Conservation (phyloP, 2,329 filamentous ascomycete species). For the Epicoccum sorghinum region DNA sequence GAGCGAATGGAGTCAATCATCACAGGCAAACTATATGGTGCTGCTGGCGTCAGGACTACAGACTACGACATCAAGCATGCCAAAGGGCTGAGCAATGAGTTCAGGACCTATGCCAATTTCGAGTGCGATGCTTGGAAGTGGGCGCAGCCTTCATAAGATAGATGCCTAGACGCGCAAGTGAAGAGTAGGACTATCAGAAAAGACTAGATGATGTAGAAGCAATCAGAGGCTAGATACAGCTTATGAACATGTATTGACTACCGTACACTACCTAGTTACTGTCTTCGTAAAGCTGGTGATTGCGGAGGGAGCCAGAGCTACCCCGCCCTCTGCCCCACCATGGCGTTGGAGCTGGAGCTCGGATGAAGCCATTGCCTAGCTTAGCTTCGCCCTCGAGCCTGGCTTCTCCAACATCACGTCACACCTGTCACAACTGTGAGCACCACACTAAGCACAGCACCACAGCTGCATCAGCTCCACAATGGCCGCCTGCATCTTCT, state of each 20-base stretch:
- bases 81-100: slow-evolving; percentile 80
- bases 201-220: no score
- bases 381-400: no score
- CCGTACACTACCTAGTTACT: no score
- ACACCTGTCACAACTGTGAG: slow-evolving; percentile 19
- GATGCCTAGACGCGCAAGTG: not conserved
- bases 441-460: slow-evolving; percentile 27
- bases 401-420: slow-evolving; percentile 21
- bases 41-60: slow-evolving; percentile 67
- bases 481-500: slow-evolving; percentile 87
- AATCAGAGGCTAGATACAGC: no score
- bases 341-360: slow-evolving; percentile 7
- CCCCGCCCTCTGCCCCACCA: slow-evolving; percentile 28
- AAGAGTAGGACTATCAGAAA: no score
- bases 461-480: slow-evolving; percentile 31
- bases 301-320: slow-evolving; percentile 22
- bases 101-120: slow-evolving; percentile 80
- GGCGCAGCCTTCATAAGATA: slow-evolving; percentile 18
- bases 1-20: slow-evolving; percentile 74
- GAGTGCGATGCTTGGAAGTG: slow-evolving; percentile 61
- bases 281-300: not conserved
- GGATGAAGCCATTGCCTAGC: slow-evolving; percentile 7
- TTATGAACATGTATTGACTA: no score
- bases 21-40: slow-evolving; percentile 66
- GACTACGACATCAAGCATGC: slow-evolving; percentile 72